These are phyloP conservation scores for Schizopora paradoxa DNA, from an alignment of 1,284 basidiomycete genomes.

Conservation along the genomic window DNA sequence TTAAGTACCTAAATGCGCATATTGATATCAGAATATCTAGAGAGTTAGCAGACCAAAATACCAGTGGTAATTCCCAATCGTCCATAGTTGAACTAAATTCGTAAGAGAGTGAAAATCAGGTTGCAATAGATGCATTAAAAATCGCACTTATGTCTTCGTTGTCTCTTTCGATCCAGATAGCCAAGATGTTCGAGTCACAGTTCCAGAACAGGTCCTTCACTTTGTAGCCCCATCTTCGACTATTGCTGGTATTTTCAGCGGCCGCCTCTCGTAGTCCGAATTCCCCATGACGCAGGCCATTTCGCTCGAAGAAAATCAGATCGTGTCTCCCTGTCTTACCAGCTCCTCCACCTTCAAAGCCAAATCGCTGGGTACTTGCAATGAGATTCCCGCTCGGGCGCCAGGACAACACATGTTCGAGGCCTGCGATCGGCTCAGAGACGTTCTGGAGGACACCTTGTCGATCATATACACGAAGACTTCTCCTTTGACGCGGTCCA, in stretches of 20 bases:
- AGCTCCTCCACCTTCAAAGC: slow-evolving; percentile 62
- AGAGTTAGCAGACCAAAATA: slow-evolving; percentile 28
- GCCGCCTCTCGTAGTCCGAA: slow-evolving; percentile 64
- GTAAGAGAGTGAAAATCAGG: slow-evolving; percentile 4
- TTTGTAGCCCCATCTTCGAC: slow-evolving; percentile 51
- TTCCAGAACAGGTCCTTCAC: slow-evolving; percentile 85
- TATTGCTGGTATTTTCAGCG: slow-evolving; percentile 27
- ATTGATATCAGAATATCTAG: slow-evolving; percentile 15
- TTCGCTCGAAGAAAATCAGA: slow-evolving; percentile 92
- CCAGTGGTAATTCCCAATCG: slow-evolving; percentile 95
- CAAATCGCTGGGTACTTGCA: slow-evolving; percentile 78
- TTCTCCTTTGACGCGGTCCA: slow-evolving; percentile 36
- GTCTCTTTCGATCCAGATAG: slow-evolving; percentile 77
- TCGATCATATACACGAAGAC: slow-evolving; percentile 79
- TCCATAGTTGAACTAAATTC: slow-evolving; percentile 85
- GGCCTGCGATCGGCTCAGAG: slow-evolving; percentile 75
- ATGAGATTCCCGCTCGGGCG: slow-evolving; percentile 87
- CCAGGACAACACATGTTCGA: slow-evolving; percentile 84
- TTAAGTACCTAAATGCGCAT: slow-evolving; percentile 66
- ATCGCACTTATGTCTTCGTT: slow-evolving; percentile 63
- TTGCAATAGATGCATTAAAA: slow-evolving; percentile 7
- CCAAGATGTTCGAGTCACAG: slow-evolving; percentile 81
- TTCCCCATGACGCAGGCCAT: slow-evolving; percentile 89
- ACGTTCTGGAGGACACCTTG: slow-evolving; percentile 79
- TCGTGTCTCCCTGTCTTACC: slow-evolving; percentile 74